Evolutionary conservation across 805 yeast genomes (phyloP), one percentile per base, ranked within the genome.

Genomic region (Candida nonsorbophila): DNA sequence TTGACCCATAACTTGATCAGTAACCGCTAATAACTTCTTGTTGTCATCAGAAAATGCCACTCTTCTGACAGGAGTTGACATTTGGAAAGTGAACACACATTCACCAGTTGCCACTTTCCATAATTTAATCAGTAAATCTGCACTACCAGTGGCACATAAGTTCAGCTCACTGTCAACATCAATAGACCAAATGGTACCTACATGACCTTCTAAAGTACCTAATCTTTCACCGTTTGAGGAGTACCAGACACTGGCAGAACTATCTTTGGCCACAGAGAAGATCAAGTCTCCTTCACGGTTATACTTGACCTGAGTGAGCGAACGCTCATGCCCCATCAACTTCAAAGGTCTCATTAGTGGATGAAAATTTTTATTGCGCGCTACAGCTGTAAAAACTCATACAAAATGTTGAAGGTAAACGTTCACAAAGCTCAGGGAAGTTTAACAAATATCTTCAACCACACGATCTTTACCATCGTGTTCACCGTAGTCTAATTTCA

Each of bases 291-390:
- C 99, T 51, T 94, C 97, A 39, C 77, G 72, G 74, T 92, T 92
- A 68, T 79, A 92, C 56, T 84, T 90, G 47, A 92, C 88, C 70
- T 92, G 97, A 27, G 97, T 88, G 47, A 92, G 68, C 43, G 97
- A 86, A 75, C 98, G 94, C 67, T 85, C 95, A 65, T 92, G 98
- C 37, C 97, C 97, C 72, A 84, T 83, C 49, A 82, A 67, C 69
- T 78, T 65, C 55, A 65, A 58, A 30, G 72, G 72, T 58, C 70
- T 63, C 72, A 65, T 65, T n/a, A n/a, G n/a, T 7, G 20, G 32
- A 18, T 36, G 34, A 35, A 34, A 34, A 37, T 28, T 39, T 36
- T 33, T 29, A 27, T 19, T 14, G 24, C 23, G 26, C 13, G 17
- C 7, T 12, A 7, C 12, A 8, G 9, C 12, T 25, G 22, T 7